Base-by-base conservation (phyloP, 73 alveolate genomes). In the Paramecium bursaria region DNA sequence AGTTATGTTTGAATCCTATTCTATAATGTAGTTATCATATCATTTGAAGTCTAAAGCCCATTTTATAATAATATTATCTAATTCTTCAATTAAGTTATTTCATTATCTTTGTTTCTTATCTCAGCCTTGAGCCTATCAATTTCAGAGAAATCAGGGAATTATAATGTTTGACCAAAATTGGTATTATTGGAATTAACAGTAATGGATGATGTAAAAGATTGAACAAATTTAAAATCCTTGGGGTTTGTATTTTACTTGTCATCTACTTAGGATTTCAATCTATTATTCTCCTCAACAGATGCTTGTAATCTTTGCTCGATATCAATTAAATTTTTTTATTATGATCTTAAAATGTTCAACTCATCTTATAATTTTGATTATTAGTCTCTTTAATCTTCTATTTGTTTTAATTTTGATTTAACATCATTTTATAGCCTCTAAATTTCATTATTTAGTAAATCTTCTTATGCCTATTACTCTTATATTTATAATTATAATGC, bases 241-340 rank as follows among this genome's bases (percentile, higher is more conserved):
- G 22, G 10, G 2, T 50, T 50, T 23, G 76, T n/a, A n/a, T n/a
- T n/a, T n/a, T n/a, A n/a, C n/a, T n/a, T n/a, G n/a, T n/a, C n/a
- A n/a, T n/a, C 26, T 57, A 30, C 33, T 27, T 27, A 10, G 1
- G 76, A 23, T 57, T 57, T 50, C 17, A 57, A 30, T 57, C 76
- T 57, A 30, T 57, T 57, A 30, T 30, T 57, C 33, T 57, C 76
- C 33, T 57, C 76, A 3, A 57, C 76, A 2, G 76, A 23, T 30
- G 27, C 33, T 30, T 57, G 15, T 23, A 57, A 14, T 57, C 33
- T 57, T 57, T 50, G 27, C 33, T 57, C 76, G 33, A 57, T 57
- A 57, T 57, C 76, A 57, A 30, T 48, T 0, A 57, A 17, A 29
- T 57, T 57, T 57, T 57, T 30, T 26, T 57, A 30, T 57, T 57